These are phyloP conservation scores for Epichloe coenophiala DNA, from an alignment of 2,329 filamentous ascomycete species.

Conservation along the genomic window DNA sequence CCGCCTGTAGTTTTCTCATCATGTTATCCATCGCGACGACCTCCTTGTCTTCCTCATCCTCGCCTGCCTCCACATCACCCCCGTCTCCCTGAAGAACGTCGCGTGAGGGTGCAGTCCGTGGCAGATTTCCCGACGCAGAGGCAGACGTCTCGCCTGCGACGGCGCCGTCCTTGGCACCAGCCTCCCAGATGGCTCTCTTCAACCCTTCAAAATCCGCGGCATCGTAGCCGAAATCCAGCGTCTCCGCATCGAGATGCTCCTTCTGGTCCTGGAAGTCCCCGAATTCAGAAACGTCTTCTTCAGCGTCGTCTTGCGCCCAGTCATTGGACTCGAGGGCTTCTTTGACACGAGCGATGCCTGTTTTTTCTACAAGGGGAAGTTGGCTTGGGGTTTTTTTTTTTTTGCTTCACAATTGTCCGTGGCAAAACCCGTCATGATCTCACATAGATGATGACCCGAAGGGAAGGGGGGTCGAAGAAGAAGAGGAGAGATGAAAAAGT, in stretches of 20 bases:
- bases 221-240: conserved; percentile 39
- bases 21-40: conserved; percentile 47
- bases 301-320: conserved; percentile 32
- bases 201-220: conserved; percentile 38
- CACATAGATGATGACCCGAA: neutral
- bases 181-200: conserved; percentile 36
- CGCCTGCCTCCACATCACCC: too few species aligned
- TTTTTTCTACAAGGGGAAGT: conserved; percentile 30
- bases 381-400: too few species aligned
- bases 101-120: too few species aligned
- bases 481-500: too few species aligned
- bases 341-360: conserved; percentile 41
- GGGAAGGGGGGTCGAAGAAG: neutral
- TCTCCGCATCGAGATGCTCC: conserved; percentile 28
- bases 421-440: neutral
- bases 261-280: conserved; percentile 21
- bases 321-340: conserved; percentile 55
- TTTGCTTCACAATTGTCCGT: too few species aligned
- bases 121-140: too few species aligned
- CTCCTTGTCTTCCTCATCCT: conserved; percentile 27
- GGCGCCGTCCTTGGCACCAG: conserved; percentile 14
- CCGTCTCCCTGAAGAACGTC: too few species aligned
- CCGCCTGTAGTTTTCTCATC: conserved; percentile 51
- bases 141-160: neutral
- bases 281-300: conserved; percentile 14